Evolutionary conservation across 2,329 filamentous ascomycete genomes (phyloP), one percentile per base, ranked within the genome.

Genomic region (Colletotrichum agaves): DNA sequence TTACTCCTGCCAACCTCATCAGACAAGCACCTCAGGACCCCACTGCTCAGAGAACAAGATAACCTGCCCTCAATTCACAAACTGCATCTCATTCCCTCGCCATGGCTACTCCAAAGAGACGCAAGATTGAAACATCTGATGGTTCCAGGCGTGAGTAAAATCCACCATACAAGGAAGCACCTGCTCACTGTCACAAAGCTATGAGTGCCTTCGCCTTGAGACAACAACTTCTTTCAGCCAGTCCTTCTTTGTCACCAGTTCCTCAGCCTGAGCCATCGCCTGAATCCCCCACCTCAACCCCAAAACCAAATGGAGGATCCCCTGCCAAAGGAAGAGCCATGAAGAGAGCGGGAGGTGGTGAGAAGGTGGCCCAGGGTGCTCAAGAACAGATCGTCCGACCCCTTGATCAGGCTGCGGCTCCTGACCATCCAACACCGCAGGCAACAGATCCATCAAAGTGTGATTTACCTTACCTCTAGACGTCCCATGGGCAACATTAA

Each of bases 151-250:
- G 82, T 82, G 72, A 71, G 80, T 68, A 21, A 21, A 37, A 35
- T 17, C 19, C 50, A 53, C 31, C 2, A 37, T 5, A 53, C 50
- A 35, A 13, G 19, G 15, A 27, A 53, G 61, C 19, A n/a, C 19
- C 31, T 43, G 21, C 55, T 73, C 71, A 67, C 59, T 39, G 69
- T 21, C 67, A 13, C 15, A 55, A 57, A 81, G 77, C 74, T 17
- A 76, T 82, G 76, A 84, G 82, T 72, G 82, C 82, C 19, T 82
- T 83, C 73, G 81, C 82, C 21, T 74, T 82, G 39, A 76, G 82
- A 3, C 79, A 79, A 62, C 78, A 75, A 61, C 73, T 82, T 3
- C 72, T 71, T 11, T 58, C 61, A 37, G 61, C 47, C 7, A 65
- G 65, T 15, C 55, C 65, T 5, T 64, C 65, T 50, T 60, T 64